These are phyloP conservation scores for Ascochyta koolunga DNA, from an alignment of 2,329 filamentous ascomycete species.

Conservation along the genomic window DNA sequence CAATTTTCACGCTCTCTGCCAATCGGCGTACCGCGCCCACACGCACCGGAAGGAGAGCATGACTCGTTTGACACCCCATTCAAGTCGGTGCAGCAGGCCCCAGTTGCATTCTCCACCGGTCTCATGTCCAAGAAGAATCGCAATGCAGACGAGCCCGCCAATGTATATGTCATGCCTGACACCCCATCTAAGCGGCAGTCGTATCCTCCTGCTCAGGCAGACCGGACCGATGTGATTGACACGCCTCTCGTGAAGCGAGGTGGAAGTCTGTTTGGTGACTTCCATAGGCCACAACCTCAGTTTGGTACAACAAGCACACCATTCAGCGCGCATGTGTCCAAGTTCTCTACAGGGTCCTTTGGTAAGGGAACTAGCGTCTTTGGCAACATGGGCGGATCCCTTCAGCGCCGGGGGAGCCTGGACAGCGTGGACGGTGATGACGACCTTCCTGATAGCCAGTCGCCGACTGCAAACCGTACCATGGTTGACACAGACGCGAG, in stretches of 20 bases:
- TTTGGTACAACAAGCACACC: slow-evolving; percentile 84
- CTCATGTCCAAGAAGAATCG: slow-evolving; percentile 94
- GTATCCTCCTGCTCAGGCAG: slow-evolving; percentile 66
- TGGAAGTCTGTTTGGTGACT: slow-evolving; percentile 65
- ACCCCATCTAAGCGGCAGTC: slow-evolving; percentile 93
- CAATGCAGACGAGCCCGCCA: slow-evolving; percentile 67
- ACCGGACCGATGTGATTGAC: slow-evolving; percentile 41
- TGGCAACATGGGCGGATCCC: slow-evolving; percentile 59
- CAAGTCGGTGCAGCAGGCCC: slow-evolving; percentile 73
- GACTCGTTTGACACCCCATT: slow-evolving; percentile 77
- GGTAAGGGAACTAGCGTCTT: slow-evolving; percentile 68
- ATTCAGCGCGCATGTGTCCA: slow-evolving; percentile 69
- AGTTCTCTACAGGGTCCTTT: slow-evolving; percentile 72
- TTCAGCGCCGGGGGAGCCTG: slow-evolving; percentile 70
- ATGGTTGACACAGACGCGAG: slow-evolving; percentile 61
- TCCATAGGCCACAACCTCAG: slow-evolving; percentile 70
- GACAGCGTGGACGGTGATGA: slow-evolving; percentile 79
- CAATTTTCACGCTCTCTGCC: slow-evolving; percentile 78
- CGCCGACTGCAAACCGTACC: slow-evolving; percentile 59
- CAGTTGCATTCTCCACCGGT: slow-evolving; percentile 82
- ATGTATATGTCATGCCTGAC: slow-evolving; percentile 77
- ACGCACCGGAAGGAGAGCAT: slow-evolving; percentile 53
- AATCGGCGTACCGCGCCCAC: slow-evolving; percentile 64
- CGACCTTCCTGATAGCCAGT: slow-evolving; percentile 52
- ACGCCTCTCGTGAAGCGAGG: slow-evolving; percentile 50